Evolutionary conservation across 257 asterid genomes (phyloP).

Genomic region (Solanum paucissectum): DNA sequence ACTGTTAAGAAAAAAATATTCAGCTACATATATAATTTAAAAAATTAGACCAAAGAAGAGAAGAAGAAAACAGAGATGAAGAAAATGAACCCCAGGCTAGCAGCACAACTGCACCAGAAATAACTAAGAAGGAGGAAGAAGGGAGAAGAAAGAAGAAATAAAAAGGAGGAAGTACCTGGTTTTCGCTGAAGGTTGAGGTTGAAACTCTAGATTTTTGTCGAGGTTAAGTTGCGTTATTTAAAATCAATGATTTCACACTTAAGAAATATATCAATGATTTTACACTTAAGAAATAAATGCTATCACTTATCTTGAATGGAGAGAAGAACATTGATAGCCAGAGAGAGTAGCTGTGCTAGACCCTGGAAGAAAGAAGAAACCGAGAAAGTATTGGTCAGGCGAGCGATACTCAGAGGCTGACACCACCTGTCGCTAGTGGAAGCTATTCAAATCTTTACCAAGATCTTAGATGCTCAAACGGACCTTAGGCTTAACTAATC

Average conservation of each 20-base stretch:
- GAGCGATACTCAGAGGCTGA: not conserved
- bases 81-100: not conserved
- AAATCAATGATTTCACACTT: not conserved
- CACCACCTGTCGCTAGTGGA: not conserved
- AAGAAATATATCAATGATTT: not conserved
- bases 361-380: not conserved
- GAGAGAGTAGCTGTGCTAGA: not conserved
- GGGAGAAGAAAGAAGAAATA: not conserved
- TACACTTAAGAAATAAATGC: not conserved
- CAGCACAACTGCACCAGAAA: not conserved
- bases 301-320: not conserved
- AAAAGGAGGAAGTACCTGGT: not conserved
- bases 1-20: not conserved
- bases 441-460: not conserved
- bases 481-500: not conserved
- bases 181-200: not conserved
- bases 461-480: not conserved
- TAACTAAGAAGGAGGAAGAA: not conserved
- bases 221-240: not conserved
- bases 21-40: not conserved
- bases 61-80: not conserved
- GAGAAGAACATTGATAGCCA: not conserved
- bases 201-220: not conserved
- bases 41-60: not conserved
- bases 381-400: not conserved